phyloP scores from a whole-genome alignment of 2,329 filamentous ascomycete genomes.

The Aspergillus pseudoviridinutans region DNA sequence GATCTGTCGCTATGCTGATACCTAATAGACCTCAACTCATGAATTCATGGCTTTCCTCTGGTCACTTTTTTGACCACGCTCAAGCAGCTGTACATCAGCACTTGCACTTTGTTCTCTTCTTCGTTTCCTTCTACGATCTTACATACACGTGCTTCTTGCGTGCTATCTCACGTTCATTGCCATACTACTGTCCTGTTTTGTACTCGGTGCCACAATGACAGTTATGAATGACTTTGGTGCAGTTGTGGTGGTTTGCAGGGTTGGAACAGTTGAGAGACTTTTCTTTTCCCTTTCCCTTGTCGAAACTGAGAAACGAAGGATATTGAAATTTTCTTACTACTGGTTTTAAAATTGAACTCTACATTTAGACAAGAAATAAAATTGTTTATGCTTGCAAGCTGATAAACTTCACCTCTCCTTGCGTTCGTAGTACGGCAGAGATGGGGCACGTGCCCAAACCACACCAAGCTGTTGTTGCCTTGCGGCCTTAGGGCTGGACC shows the following conservation, averaged over 20 bases:
- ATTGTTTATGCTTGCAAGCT: not conserved
- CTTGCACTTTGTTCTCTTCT: not conserved
- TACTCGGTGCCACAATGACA: not conserved
- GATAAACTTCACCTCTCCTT: not conserved
- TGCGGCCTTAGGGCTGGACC: slow-evolving; percentile 6
- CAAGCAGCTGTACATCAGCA: not conserved
- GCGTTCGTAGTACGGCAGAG: not conserved
- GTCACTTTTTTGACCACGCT: slow-evolving; percentile 5
- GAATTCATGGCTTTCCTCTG: slow-evolving; percentile 16
- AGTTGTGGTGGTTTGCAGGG: not conserved
- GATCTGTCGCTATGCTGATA: slow-evolving; percentile 27
- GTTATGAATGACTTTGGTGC: not conserved
- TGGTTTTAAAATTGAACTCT: not conserved
- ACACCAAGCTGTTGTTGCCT: not conserved
- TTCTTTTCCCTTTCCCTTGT: not conserved
- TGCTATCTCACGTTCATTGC: not conserved
- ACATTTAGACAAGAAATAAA: not conserved
- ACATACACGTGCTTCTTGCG: not conserved
- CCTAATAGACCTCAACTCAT: slow-evolving; percentile 28
- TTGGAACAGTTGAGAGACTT: not conserved
- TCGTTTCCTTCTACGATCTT: not conserved
- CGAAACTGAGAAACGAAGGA: not conserved
- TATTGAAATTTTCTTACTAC: not conserved
- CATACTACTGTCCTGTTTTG: not conserved
- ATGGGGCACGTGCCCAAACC: not conserved